Evolutionary conservation across 2,329 filamentous ascomycete species (phyloP).

Genomic region (Penicillium nordicum): DNA sequence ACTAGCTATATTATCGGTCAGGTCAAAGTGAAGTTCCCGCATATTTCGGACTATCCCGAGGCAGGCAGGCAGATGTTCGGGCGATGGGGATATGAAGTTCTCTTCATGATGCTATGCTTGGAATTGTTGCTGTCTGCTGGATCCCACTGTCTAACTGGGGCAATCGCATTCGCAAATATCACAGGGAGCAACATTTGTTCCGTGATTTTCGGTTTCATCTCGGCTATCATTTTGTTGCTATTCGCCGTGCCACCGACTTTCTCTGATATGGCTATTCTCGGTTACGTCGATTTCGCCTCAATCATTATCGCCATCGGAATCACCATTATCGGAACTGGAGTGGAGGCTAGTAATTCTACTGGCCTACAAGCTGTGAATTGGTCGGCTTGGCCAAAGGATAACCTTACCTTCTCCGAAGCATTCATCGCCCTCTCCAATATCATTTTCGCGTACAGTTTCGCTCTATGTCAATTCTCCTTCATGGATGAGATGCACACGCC

Average conservation of each 20-base stretch:
- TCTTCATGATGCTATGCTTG: neutral
- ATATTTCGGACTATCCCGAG: neutral
- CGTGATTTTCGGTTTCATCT: neutral
- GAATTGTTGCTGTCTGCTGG: neutral
- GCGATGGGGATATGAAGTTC: neutral
- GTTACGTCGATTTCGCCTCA: neutral
- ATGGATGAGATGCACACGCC: neutral
- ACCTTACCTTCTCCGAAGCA: neutral
- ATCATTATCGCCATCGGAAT: neutral
- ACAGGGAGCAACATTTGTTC: neutral
- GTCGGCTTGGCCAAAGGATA: neutral
- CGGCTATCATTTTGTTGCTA: neutral
- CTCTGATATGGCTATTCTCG: neutral
- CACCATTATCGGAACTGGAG: neutral
- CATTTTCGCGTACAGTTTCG: neutral
- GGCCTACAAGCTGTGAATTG: neutral
- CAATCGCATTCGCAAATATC: neutral
- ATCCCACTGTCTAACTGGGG: neutral
- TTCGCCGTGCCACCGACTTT: neutral
- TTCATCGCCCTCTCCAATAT: neutral
- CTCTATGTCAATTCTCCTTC: neutral
- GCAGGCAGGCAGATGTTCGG: neutral
- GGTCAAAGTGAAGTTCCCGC: neutral
- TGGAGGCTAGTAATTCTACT: neutral
- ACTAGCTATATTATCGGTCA: neutral